Evolutionary conservation across 2,329 filamentous ascomycete genomes (phyloP).

Genomic region (Trichophyton schoenleinii): DNA sequence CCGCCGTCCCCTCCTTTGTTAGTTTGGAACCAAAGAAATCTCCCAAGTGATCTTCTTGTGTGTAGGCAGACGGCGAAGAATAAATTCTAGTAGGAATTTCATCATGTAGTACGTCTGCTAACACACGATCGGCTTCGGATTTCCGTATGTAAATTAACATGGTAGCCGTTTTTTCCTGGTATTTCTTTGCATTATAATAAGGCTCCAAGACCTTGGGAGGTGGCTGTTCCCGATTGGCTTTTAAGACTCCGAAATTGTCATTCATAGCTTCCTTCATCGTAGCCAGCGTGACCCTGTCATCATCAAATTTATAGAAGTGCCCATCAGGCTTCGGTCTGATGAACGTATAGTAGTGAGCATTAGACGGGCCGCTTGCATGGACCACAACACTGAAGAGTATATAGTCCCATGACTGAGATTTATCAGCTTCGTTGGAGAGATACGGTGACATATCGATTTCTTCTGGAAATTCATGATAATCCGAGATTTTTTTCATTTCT

Average conservation of each 20-base stretch:
- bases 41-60: not conserved
- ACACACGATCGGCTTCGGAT: slow-evolving; percentile 66
- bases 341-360: slow-evolving; percentile 96
- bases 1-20: not conserved
- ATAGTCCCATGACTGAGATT: slow-evolving; percentile 79
- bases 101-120: slow-evolving; percentile 60
- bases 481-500: slow-evolving; percentile 88
- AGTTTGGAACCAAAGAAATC: not conserved
- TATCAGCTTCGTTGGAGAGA: slow-evolving; percentile 72
- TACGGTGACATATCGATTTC: slow-evolving; percentile 60
- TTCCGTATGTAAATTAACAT: slow-evolving; percentile 98
- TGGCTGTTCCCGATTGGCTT: slow-evolving; percentile 44
- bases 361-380: slow-evolving; percentile 91
- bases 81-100: slow-evolving; percentile 73
- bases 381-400: slow-evolving; percentile 90
- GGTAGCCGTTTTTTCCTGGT: slow-evolving; percentile 71
- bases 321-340: slow-evolving; percentile 87
- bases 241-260: slow-evolving; percentile 93
- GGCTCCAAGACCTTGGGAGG: slow-evolving; percentile 47
- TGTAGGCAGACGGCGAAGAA: slow-evolving; percentile 18
- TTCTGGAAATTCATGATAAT: slow-evolving; percentile 38
- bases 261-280: slow-evolving; percentile 84
- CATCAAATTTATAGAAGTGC: slow-evolving; percentile 92
- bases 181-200: slow-evolving; percentile 52
- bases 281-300: slow-evolving; percentile 87